Evolutionary conservation across 306 rosid species (phyloP), one percentile per base, ranked within the genome.

Genomic region (Pterocarpus santalinus): DNA sequence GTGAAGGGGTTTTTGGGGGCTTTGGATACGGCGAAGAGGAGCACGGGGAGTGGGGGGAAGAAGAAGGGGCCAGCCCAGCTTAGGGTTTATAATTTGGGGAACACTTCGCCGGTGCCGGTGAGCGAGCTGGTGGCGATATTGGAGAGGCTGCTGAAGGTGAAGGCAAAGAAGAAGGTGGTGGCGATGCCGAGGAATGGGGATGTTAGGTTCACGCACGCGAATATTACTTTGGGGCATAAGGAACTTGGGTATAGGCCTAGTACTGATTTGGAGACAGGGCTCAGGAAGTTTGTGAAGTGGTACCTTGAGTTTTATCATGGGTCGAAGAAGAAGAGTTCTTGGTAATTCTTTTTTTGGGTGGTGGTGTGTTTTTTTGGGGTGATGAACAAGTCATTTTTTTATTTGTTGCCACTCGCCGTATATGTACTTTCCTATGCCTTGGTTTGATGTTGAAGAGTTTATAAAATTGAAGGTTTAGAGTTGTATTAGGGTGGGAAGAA

Each of bases 11-110:
- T 94, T 69, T 81, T 94, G 82, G 90, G 88, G 35, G 95, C 97
- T 28, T 80, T 94, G 89, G 98, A 94, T 67, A 91, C 97, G 0
- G 94, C 98, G 0, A 90, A 90, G 85, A 94, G 89, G 83, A 94
- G 98, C 55, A 94, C 97, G 2, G 97, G 98, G 17, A 89, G 87
- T 84, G 92, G 97, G 6, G 98, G 98, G 43, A 94, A 94, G 92
- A 94, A 94, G 86, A 89, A 81, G 69, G 89, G 90, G 16, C 72
- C 90, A 5, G 97, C 98, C 2, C 98, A 94, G 57, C 83, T 94
- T 22, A 94, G 98, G 87, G 62, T 92, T 73, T 88, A 83, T 57
- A 94, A 94, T 86, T 60, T 94, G 83, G 98, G 97, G 57, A 94
- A 92, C 41, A 92, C 98, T 3, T 86, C 92, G 2, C 98, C 98